Conservation (phyloP, 306 rosid genomes). For the Cicer chorassanicum region DNA sequence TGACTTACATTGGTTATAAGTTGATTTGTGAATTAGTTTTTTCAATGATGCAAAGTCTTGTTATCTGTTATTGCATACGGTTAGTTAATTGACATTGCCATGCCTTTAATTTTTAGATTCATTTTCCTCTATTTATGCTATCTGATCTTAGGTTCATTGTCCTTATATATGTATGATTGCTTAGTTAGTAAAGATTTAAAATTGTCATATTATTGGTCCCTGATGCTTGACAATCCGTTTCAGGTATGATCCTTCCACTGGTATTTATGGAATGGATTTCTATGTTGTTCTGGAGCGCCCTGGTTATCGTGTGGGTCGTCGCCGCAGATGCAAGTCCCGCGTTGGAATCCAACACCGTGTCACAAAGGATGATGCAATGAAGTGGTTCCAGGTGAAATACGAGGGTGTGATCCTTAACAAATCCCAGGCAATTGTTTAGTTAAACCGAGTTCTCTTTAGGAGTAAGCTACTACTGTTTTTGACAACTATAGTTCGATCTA, state of each 20-base stretch:
- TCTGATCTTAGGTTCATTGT: not conserved
- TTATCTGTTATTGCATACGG: not conserved
- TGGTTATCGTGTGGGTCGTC: conserved; percentile 85
- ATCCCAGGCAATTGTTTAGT: conserved; percentile 58
- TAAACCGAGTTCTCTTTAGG: conserved; percentile 35
- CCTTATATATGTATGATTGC: not conserved
- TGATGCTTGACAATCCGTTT: not conserved
- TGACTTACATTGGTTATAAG: not conserved
- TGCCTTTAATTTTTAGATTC: not conserved
- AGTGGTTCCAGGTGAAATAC: conserved; percentile 92
- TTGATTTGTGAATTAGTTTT: conserved; percentile 13
- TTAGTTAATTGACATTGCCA: not conserved
- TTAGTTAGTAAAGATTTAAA: not conserved
- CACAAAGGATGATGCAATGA: conserved; percentile 86
- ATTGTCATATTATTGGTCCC: not conserved
- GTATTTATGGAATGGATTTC: conserved; percentile 92
- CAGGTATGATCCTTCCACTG: conserved; percentile 89
- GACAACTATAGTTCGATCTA: conserved; percentile 39
- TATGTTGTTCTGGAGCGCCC: conserved; percentile 80
- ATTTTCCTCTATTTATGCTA: not conserved
- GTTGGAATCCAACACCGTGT: conserved; percentile 91
- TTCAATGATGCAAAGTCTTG: not conserved
- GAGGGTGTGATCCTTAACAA: conserved; percentile 94
- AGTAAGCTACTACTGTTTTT: conserved; percentile 39
- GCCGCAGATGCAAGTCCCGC: conserved; percentile 78